Evolutionary conservation across 2,329 filamentous ascomycete species (phyloP).

Genomic region (Fusarium secorum): DNA sequence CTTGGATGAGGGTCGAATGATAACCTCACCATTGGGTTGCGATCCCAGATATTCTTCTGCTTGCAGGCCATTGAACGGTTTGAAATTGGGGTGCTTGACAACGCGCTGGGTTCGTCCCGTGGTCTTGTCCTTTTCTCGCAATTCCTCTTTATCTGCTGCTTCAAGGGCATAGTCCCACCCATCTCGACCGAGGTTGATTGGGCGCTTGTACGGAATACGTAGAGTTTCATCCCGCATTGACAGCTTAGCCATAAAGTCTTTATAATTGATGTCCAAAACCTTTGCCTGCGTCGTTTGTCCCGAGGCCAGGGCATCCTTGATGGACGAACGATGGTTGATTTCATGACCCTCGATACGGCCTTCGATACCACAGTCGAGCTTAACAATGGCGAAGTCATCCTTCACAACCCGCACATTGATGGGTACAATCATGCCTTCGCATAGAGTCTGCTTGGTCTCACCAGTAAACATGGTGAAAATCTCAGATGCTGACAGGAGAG

Average conservation of each 20-base stretch:
- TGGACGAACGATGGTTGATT: conserved; percentile 75
- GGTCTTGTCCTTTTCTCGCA: conserved; percentile 85
- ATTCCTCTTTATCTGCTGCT: conserved; percentile 79
- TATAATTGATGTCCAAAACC: conserved; percentile 85
- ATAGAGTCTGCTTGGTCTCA: conserved; percentile 84
- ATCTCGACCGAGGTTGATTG: conserved; percentile 74
- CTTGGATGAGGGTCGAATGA: conserved; percentile 94
- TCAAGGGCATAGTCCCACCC: conserved; percentile 92
- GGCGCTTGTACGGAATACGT: conserved; percentile 73
- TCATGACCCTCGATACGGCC: conserved; percentile 85
- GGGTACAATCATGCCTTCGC: conserved; percentile 90
- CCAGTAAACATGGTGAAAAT: conserved; percentile 97
- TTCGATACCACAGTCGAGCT: conserved; percentile 93
- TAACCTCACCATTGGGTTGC: conserved; percentile 85
- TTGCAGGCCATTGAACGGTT: conserved; percentile 88
- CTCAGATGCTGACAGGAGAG: conserved; percentile 73
- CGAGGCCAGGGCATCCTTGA: conserved; percentile 76
- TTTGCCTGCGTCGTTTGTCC: conserved; percentile 91
- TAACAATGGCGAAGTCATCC: conserved; percentile 91
- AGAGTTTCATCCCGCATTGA: conserved; percentile 84
- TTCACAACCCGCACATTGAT: conserved; percentile 88
- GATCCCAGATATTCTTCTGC: conserved; percentile 93
- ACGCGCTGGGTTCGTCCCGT: conserved; percentile 90
- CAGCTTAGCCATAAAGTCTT: conserved; percentile 82
- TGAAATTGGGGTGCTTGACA: conserved; percentile 97